phyloP scores from a whole-genome alignment of 305 asterid species.

The Solanum hybrid region DNA sequence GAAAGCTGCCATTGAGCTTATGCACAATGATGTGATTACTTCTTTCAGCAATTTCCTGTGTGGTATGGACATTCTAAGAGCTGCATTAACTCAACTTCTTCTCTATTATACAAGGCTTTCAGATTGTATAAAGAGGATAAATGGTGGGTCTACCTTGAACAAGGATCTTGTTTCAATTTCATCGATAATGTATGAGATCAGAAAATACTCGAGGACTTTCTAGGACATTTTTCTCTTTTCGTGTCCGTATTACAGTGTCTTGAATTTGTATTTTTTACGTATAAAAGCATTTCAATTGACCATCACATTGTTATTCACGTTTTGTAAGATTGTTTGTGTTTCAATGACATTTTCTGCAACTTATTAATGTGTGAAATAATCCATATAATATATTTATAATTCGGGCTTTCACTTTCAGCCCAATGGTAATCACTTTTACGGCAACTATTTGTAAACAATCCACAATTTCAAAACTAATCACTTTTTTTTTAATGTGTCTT shows the following conservation, averaged over 20 bases:
- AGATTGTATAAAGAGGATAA: conserved; percentile 72
- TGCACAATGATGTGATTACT: conserved; percentile 90
- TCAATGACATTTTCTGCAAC: not conserved
- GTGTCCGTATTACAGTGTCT: not conserved
- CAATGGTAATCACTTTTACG: not conserved
- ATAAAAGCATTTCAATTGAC: not conserved
- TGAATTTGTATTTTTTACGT: not conserved
- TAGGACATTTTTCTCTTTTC: conserved; percentile 5
- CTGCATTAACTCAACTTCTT: conserved; percentile 86
- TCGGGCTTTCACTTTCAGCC: not conserved
- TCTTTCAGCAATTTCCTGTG: conserved; percentile 90
- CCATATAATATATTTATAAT: not conserved
- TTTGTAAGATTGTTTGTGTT: not conserved
- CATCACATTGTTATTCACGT: not conserved
- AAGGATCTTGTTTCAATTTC: conserved; percentile 94
- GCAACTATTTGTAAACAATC: not conserved
- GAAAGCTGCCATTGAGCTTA: conserved; percentile 92
- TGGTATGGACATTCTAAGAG: conserved; percentile 94
- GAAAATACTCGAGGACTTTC: conserved; percentile 84
- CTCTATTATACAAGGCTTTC: conserved; percentile 90
- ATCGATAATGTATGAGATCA: conserved; percentile 84
- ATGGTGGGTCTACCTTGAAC: conserved; percentile 72
- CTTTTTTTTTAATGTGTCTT: not conserved
- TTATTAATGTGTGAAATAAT: not conserved
- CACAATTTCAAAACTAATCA: not conserved